phyloP scores from a whole-genome alignment of 139 green algal species.

The Chlamydomonas applanata region DNA sequence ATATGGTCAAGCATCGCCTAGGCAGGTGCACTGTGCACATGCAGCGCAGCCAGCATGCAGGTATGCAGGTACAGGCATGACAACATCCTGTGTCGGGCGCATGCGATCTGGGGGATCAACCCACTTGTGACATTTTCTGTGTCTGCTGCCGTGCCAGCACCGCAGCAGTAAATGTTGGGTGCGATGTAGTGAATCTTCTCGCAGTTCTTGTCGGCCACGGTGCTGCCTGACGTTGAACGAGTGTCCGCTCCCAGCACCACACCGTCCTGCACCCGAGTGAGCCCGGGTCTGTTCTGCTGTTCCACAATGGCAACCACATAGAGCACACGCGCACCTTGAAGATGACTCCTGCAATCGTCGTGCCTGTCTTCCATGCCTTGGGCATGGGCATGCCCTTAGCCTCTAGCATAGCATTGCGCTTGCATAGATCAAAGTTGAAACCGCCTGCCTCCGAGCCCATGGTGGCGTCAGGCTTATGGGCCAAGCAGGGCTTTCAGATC shows the following conservation, averaged over 20 bases:
- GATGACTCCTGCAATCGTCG: constrained; percentile 93
- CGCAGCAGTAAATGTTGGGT: constrained; percentile 98
- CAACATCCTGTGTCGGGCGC: background rate
- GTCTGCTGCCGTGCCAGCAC: constrained; percentile 95
- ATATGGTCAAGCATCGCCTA: background rate
- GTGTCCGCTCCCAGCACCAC: constrained; percentile 98
- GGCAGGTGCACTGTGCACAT: background rate
- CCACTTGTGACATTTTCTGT: constrained; percentile 93
- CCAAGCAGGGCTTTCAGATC: too few relatives aligned
- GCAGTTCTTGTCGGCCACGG: constrained; percentile 99
- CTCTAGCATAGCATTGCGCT: constrained; percentile 83
- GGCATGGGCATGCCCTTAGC: constrained; percentile 68
- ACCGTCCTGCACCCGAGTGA: constrained; percentile 72
- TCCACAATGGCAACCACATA: background rate
- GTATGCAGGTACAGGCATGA: background rate
- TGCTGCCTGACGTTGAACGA: constrained; percentile 89
- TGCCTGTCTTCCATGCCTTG: constrained; percentile 90
- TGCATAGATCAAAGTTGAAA: constrained; percentile 91
- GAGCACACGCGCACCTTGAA: constrained; percentile 79
- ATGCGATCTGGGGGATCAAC: background rate
- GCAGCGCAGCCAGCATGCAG: too few relatives aligned
- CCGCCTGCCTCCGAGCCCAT: constrained; percentile 56
- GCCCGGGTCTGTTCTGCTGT: background rate
- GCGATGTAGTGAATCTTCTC: constrained; percentile 99
- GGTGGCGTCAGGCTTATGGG: background rate